Percentiles rank a stretch among this genome's conserved stretches.
These are phyloP conservation scores for Calonectria fujianensis DNA, from an alignment of 2,329 filamentous ascomycete genomes.

Conservation along the genomic window DNA sequence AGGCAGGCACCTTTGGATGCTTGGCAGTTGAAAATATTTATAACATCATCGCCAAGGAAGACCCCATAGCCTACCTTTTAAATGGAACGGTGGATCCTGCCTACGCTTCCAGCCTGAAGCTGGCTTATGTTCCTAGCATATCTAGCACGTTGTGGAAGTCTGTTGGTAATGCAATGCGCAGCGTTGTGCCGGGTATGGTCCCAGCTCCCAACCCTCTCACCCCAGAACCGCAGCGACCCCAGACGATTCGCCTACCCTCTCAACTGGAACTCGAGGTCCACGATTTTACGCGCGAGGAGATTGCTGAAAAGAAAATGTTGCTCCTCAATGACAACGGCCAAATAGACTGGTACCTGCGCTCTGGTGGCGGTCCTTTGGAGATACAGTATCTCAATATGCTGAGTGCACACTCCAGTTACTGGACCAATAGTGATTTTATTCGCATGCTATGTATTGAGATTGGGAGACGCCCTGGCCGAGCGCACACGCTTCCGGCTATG, in stretches of 20 bases:
- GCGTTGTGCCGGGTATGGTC: slow-evolving; percentile 74
- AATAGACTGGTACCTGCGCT: slow-evolving; percentile 91
- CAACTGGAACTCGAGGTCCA: slow-evolving; percentile 95
- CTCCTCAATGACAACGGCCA: slow-evolving; percentile 97
- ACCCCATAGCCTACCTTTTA: slow-evolving; percentile 91
- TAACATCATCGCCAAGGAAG: slow-evolving; percentile 85
- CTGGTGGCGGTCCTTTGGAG: slow-evolving; percentile 90
- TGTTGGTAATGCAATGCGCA: slow-evolving; percentile 77
- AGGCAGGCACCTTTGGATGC: slow-evolving; percentile 88
- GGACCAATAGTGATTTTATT: slow-evolving; percentile 91
- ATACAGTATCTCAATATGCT: slow-evolving; percentile 99
- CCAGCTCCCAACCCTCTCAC: slow-evolving; percentile 56
- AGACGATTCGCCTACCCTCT: slow-evolving; percentile 71
- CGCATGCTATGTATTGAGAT: slow-evolving; percentile 92
- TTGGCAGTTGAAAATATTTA: slow-evolving; percentile 97
- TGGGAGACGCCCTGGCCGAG: slow-evolving; percentile 82
- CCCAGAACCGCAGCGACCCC: slow-evolving; percentile 60
- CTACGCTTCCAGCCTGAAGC: slow-evolving; percentile 85
- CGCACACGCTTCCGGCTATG: slow-evolving; percentile 74
- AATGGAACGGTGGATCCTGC: slow-evolving; percentile 91
- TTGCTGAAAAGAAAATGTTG: slow-evolving; percentile 91
- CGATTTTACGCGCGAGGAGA: slow-evolving; percentile 93
- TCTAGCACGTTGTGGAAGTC: slow-evolving; percentile 79
- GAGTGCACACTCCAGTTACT: slow-evolving; percentile 95
- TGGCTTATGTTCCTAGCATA: slow-evolving; percentile 85